Evolutionary conservation across 2,329 filamentous ascomycete genomes (phyloP).

Genomic region (Pseudogymnoascus sp.): DNA sequence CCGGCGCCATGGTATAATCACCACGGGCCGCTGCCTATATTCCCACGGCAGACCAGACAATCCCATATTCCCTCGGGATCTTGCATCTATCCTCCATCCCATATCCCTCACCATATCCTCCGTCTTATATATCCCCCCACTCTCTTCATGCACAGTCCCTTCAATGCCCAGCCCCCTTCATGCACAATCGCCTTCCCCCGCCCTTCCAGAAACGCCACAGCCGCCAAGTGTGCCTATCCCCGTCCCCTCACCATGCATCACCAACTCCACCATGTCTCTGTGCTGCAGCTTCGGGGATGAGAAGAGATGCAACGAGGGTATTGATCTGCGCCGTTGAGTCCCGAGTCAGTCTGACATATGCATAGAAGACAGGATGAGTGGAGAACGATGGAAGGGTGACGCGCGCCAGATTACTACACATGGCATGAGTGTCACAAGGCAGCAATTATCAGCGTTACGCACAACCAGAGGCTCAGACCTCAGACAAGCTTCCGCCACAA

Average conservation of each 20-base stretch:
- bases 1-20: neutral
- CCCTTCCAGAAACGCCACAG: neutral
- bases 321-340: neutral
- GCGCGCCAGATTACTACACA: neutral
- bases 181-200: neutral
- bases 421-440: neutral
- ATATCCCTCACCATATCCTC: neutral
- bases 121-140: neutral
- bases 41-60: neutral
- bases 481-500: constrained; percentile 1
- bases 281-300: neutral
- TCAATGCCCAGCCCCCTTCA: neutral
- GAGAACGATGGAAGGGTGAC: neutral
- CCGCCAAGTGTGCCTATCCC: neutral
- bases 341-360: neutral
- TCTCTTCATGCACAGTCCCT: constrained; percentile 1
- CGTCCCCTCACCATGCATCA: neutral
- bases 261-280: neutral
- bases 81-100: neutral
- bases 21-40: neutral
- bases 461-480: neutral
- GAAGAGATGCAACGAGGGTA: neutral
- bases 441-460: neutral
- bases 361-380: neutral
- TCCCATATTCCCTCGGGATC: neutral